Percentiles rank a stretch among this genome's conserved stretches.
These are phyloP conservation scores for Phialophora chinensis DNA, from an alignment of 2,329 filamentous ascomycete genomes.

Conservation along the genomic window DNA sequence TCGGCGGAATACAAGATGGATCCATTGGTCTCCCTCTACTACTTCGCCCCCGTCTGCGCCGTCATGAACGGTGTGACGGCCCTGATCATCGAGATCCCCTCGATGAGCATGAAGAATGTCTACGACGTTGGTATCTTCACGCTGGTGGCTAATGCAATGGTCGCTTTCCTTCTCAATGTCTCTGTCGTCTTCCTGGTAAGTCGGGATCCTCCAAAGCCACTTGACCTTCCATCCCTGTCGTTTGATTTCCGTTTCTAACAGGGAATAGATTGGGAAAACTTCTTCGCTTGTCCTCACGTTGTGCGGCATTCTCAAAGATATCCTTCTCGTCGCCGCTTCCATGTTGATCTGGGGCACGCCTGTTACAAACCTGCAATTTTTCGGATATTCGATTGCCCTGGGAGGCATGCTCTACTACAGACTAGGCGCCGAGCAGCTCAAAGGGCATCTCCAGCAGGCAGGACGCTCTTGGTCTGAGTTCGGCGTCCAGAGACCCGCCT, in stretches of 20 bases:
- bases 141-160: slow-evolving; percentile 73
- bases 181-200: slow-evolving; percentile 84
- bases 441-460: slow-evolving; percentile 75
- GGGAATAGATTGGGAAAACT: slow-evolving; percentile 77
- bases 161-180: slow-evolving; percentile 81
- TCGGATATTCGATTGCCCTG: slow-evolving; percentile 78
- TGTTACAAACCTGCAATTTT: slow-evolving; percentile 72
- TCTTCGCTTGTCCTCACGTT: slow-evolving; percentile 85
- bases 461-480: slow-evolving; percentile 85
- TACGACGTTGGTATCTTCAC: slow-evolving; percentile 68
- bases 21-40: slow-evolving; percentile 84
- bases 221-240: slow-evolving; percentile 79
- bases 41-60: slow-evolving; percentile 84
- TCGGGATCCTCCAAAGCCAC: slow-evolving; percentile 29
- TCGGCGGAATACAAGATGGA: slow-evolving; percentile 85
- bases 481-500: slow-evolving; percentile 74
- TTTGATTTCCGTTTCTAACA: slow-evolving; percentile 64
- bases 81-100: slow-evolving; percentile 70
- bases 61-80: slow-evolving; percentile 77
- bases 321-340: slow-evolving; percentile 77
- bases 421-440: slow-evolving; percentile 75
- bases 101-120: slow-evolving; percentile 70
- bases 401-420: slow-evolving; percentile 71
- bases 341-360: slow-evolving; percentile 79
- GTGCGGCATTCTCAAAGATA: slow-evolving; percentile 85